These are phyloP conservation scores for Raphanus sativus DNA, from an alignment of 345 rosid species.

Conservation along the genomic window DNA sequence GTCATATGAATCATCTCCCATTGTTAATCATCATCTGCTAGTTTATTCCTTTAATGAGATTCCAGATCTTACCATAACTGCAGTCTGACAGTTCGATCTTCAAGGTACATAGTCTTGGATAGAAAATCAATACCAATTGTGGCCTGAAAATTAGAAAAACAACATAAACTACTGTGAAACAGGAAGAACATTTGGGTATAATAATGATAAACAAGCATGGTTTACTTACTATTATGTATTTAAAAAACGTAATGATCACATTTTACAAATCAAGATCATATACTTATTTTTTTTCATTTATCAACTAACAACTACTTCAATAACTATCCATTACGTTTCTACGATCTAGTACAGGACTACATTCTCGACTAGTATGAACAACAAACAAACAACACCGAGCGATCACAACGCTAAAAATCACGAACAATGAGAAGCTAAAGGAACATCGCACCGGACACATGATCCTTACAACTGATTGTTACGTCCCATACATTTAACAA, in stretches of 20 bases:
- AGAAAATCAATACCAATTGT: slow-evolving; percentile 86
- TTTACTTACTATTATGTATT: not conserved
- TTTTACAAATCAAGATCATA: slow-evolving; percentile 19
- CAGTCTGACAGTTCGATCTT: slow-evolving; percentile 79
- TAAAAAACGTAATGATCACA: not conserved
- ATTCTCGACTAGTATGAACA: not conserved
- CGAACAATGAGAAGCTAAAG: not conserved
- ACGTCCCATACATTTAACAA: not conserved
- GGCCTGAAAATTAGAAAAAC: slow-evolving; percentile 49
- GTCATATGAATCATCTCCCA: slow-evolving; percentile 15
- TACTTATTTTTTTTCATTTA: slow-evolving; percentile 8
- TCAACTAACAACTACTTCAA: not conserved
- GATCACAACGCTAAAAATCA: not conserved
- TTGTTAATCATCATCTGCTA: slow-evolving; percentile 1
- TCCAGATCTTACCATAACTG: slow-evolving; percentile 63
- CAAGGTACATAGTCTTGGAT: slow-evolving; percentile 87
- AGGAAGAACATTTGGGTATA: not conserved
- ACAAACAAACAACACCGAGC: not conserved
- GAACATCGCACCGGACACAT: not conserved
- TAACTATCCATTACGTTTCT: not conserved
- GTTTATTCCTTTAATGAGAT: not conserved
- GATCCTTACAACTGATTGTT: not conserved
- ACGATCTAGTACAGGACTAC: not conserved
- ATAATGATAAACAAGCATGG: not conserved
- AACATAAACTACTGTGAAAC: slow-evolving; percentile 7